phyloP scores from a whole-genome alignment of 1,139 yeast species.

The Nadsonia starkeyi-henricii region DNA sequence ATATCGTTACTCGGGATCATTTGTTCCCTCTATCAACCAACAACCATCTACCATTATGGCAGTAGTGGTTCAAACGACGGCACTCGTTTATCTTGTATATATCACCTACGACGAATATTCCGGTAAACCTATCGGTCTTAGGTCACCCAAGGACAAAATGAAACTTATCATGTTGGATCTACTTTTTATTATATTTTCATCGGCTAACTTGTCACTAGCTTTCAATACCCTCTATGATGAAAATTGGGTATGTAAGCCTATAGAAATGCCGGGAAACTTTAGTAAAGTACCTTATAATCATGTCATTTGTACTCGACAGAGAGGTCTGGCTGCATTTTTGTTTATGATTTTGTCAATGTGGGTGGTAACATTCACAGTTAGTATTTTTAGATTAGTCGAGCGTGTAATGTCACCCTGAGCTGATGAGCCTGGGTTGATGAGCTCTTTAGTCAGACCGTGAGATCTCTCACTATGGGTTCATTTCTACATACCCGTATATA shows the following conservation, averaged over 20 bases:
- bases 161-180: conserved; percentile 65
- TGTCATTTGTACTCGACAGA: conserved; percentile 62
- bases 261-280: neutral
- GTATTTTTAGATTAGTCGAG: conserved; percentile 73
- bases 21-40: conserved; percentile 41
- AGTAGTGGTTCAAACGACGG: conserved; percentile 65
- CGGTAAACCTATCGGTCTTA: conserved; percentile 80
- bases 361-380: conserved; percentile 75
- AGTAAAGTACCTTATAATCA: conserved; percentile 16
- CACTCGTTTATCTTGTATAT: conserved; percentile 61
- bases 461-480: no score
- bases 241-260: conserved; percentile 58
- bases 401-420: conserved; percentile 28
- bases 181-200: conserved; percentile 79
- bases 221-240: conserved; percentile 71
- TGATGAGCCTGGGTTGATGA: no score
- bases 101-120: conserved; percentile 84
- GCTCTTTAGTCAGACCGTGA: no score
- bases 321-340: conserved; percentile 64
- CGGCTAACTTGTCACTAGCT: conserved; percentile 76
- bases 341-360: conserved; percentile 64
- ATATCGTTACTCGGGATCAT: conserved; percentile 7
- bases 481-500: no score
- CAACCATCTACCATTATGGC: conserved; percentile 93
- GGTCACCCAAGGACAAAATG: conserved; percentile 74